Evolutionary conservation across 805 yeast species (phyloP).

Genomic region (Pichia eremophila): DNA sequence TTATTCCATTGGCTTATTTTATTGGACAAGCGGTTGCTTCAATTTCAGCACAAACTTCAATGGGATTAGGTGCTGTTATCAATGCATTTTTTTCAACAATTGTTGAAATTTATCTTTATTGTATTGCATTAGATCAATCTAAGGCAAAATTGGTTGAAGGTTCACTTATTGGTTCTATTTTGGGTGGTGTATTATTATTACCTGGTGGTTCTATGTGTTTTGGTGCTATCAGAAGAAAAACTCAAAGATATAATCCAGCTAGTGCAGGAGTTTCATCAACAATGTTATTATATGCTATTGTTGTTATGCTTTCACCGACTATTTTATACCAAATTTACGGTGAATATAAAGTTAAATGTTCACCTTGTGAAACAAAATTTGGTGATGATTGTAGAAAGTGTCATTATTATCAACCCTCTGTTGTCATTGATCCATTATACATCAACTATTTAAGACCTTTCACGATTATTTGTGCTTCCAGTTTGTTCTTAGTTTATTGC

Average conservation of each 20-base stretch:
- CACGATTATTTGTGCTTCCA: slow-evolving; percentile 67
- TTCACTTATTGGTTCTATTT: slow-evolving; percentile 83
- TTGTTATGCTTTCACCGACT: slow-evolving; percentile 90
- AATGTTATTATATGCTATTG: slow-evolving; percentile 82
- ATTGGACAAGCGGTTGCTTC: slow-evolving; percentile 99
- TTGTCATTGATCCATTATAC: slow-evolving; percentile 61
- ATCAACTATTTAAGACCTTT: slow-evolving; percentile 68
- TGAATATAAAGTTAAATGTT: slow-evolving; percentile 67
- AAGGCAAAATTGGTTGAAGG: slow-evolving; percentile 93
- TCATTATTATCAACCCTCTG: slow-evolving; percentile 67
- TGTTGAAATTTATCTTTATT: slow-evolving; percentile 85
- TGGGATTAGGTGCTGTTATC: slow-evolving; percentile 98
- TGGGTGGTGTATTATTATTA: slow-evolving; percentile 83
- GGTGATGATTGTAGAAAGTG: slow-evolving; percentile 52
- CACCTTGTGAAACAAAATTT: slow-evolving; percentile 32
- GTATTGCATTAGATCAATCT: slow-evolving; percentile 79
- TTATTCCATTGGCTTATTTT: slow-evolving; percentile 90
- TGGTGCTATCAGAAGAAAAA: slow-evolving; percentile 86
- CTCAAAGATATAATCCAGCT: slow-evolving; percentile 91
- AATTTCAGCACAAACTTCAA: slow-evolving; percentile 94
- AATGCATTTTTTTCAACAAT: slow-evolving; percentile 96
- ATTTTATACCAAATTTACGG: slow-evolving; percentile 86
- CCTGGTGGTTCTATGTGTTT: slow-evolving; percentile 98
- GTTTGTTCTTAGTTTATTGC: slow-evolving; percentile 73
- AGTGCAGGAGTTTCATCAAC: slow-evolving; percentile 97